Evolutionary conservation across 192 early-diverging fungal species (phyloP), one percentile per base, ranked within the genome.

Genomic region (Podila clonocystis): DNA sequence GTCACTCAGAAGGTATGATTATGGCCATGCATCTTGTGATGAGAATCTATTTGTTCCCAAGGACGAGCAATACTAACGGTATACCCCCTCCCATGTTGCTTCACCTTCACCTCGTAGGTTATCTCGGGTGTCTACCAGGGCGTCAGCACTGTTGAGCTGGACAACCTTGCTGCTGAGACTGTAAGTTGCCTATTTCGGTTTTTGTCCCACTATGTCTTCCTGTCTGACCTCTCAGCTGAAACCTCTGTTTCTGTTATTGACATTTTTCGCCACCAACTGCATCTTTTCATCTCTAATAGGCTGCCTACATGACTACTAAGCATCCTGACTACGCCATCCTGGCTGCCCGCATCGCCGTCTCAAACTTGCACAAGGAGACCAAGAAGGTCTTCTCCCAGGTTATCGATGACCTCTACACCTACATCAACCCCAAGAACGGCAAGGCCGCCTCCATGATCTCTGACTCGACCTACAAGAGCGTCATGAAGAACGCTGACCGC

Each of bases 301-400:
- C 93, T 7, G 94, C 94, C 3, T 94, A 94, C 74, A 90, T 94
- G 92, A 95, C 94, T 0, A 97, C 96, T 13, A 96, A 94, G 68
- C 98, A 99, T 82, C 96, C 98, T 0, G 97, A 99, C 86, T 99
- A 98, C 83, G 97, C 98, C 22, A 91, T 97, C 62, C 91, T 99
- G 19, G 98, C 98, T 29, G 98, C 98, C 29, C 95, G 98, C 59
- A 97, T 99, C 78, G 97, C 97, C 52, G 88, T 99, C 48, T 98
- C 97, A 26, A 99, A 99, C 84, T 83, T 99, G 74, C 94, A 95
- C 83, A 95, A 95, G 82, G 93, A 94, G 82, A 95, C 94, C 67
- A 91, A 91, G 83, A 91, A 92, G 68, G 83, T 89, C 50, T 98
- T 99, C 75, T 95, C 93, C 0, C 87, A 91, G 58, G 94, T 96